Evolutionary conservation across 768 basidiomycete genomes (phyloP), one percentile per base, ranked within the genome.

Genomic region (Collybia nuda): DNA sequence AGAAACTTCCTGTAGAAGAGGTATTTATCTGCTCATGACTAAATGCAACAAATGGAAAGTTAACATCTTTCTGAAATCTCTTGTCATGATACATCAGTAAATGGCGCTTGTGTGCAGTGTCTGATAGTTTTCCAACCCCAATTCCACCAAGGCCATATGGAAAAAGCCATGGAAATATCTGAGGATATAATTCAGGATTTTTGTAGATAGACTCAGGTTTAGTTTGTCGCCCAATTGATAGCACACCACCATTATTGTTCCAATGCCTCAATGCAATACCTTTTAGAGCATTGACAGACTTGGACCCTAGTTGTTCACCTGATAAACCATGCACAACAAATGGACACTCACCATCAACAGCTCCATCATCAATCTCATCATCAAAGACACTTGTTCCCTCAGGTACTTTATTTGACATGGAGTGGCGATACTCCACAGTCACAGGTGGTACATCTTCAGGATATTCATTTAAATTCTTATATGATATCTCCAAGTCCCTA

Each of bases 91-190:
- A 71, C 65, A 68, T 64, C 6, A 74, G 36, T 1, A 65, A 39
- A 14, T 56, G 43, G 40, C 49, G 36, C 48, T 67, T 67, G 48
- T 71, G 67, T 14, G 11, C 50, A 11, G 26, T 40, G 22, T 56
- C 53, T 19, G 62, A 56, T 39, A 57, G 9, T 44, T 26, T 9
- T 32, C 48, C n/a, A 8, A 47, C 24, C 11, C 66, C 66, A 18
- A 68, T 56, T 3, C 64, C 58, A 15, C 69, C 69, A 15, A 57
- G 22, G 0, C 75, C 72, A 61, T 74, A 75, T 3, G 69, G 73
- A 63, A 70, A 77, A 1, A 75, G 50, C 71, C 72, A 75, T 0
- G 71, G 72, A 55, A 69, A 67, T 62, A 70, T 67, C 17, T 58
- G 55, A 0, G 73, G 67, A 60, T 68, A 75, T 5, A 72, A 50